phyloP scores from a whole-genome alignment of 257 asterid genomes.

The Linderniella brevidens region DNA sequence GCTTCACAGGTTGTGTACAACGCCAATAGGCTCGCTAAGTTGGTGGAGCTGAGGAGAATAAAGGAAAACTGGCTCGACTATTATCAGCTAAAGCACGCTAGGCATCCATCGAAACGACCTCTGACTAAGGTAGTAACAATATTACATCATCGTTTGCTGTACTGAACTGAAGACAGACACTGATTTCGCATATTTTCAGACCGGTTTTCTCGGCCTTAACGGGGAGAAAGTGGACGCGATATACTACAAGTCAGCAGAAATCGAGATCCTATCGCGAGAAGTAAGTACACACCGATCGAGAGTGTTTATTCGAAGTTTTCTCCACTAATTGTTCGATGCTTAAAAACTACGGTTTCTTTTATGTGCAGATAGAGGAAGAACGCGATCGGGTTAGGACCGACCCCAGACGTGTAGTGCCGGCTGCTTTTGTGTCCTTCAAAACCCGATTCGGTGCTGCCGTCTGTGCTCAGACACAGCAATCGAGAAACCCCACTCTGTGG shows the following conservation, averaged over 20 bases:
- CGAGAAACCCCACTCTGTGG: slow-evolving; percentile 82
- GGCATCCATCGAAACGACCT: slow-evolving; percentile 55
- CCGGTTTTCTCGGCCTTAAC: slow-evolving; percentile 74
- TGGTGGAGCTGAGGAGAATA: slow-evolving; percentile 56
- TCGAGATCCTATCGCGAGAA: slow-evolving; percentile 53
- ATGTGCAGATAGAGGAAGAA: slow-evolving; percentile 56
- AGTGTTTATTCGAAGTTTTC: too few species aligned
- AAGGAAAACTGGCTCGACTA: slow-evolving; percentile 81
- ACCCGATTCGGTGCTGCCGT: slow-evolving; percentile 94
- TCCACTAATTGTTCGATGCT: too few species aligned
- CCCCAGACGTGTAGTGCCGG: slow-evolving; percentile 55
- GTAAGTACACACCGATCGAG: slow-evolving; percentile 7
- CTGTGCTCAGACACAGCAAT: slow-evolving; percentile 83
- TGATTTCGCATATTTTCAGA: too few species aligned
- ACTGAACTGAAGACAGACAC: too few species aligned
- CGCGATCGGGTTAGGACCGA: slow-evolving; percentile 39
- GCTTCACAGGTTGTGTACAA: slow-evolving; percentile 42
- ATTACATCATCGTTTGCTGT: too few species aligned
- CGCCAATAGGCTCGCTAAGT: slow-evolving; percentile 72
- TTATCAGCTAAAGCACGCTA: slow-evolving; percentile 54
- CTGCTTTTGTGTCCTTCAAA: slow-evolving; percentile 81
- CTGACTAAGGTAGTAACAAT: slow-evolving; percentile 75
- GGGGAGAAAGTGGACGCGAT: slow-evolving; percentile 80
- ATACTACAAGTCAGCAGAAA: slow-evolving; percentile 57
- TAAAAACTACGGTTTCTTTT: neutral